A percentile compares a stretch with the other conserved stretches of the same genome.
Conservation (phyloP, 1,139 yeast species). For the Yamadazyma taylorii region DNA sequence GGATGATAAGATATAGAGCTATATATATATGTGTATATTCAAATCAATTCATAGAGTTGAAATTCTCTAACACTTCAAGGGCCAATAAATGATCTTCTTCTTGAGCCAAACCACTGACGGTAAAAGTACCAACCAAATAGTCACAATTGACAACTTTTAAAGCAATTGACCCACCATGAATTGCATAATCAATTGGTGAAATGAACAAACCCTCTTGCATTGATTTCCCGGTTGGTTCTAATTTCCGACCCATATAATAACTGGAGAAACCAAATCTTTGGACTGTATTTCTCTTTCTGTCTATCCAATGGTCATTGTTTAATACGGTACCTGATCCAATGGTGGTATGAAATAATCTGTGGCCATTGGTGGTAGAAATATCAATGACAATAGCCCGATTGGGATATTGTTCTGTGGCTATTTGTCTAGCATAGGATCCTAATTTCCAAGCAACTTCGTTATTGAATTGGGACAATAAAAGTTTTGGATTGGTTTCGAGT, state of each 20-base stretch:
- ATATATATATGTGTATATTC: no score
- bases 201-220: slow-evolving; percentile 43
- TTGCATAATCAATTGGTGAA: slow-evolving; percentile 49
- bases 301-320: slow-evolving; percentile 63
- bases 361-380: slow-evolving; percentile 50
- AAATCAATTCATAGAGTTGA: no score
- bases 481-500: slow-evolving; percentile 20
- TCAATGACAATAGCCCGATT: slow-evolving; percentile 48
- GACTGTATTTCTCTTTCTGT: slow-evolving; percentile 53
- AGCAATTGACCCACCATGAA: slow-evolving; percentile 67
- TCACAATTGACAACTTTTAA: slow-evolving; percentile 44
- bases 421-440: slow-evolving; percentile 33
- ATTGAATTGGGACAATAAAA: slow-evolving; percentile 26
- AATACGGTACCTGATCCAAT: slow-evolving; percentile 41
- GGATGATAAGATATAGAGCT: background rate
- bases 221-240: slow-evolving; percentile 27
- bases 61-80: background rate
- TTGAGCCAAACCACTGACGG: slow-evolving; percentile 60
- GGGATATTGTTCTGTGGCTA: slow-evolving; percentile 22
- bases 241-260: slow-evolving; percentile 53
- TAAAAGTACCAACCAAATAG: slow-evolving; percentile 52
- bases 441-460: slow-evolving; percentile 37
- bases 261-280: slow-evolving; percentile 54
- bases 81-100: slow-evolving; percentile 46
- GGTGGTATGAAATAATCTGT: slow-evolving; percentile 51